Percentiles rank a stretch among this genome's conserved stretches.
Conservation (phyloP, 371 early-diverging fungal species). For the Actinomortierella ambigua region DNA sequence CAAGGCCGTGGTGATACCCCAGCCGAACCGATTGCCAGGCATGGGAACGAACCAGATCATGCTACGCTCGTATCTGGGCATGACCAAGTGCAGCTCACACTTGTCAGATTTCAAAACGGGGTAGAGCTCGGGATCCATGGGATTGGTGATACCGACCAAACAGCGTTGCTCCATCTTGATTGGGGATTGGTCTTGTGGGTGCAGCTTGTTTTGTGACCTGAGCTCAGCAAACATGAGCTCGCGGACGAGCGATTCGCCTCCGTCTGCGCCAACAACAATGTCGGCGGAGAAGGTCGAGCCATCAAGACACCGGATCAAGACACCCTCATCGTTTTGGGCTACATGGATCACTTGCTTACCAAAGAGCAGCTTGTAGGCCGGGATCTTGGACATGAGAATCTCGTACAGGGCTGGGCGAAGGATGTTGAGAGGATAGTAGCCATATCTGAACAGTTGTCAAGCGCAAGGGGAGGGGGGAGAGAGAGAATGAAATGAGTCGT, state of each 20-base stretch:
- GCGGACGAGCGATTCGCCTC: constrained; percentile 24
- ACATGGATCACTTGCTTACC: constrained; percentile 19
- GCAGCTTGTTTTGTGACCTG: constrained; percentile 12
- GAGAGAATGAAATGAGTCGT: too few relatives aligned
- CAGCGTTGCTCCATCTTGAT: constrained; percentile 26
- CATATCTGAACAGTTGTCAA: constrained; percentile 15
- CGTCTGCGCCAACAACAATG: constrained; percentile 36
- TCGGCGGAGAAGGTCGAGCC: constrained; percentile 23
- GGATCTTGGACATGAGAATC: constrained; percentile 30
- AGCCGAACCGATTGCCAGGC: constrained; percentile 28
- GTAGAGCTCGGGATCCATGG: constrained; percentile 14
- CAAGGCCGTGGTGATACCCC: constrained; percentile 28
- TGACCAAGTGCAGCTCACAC: constrained; percentile 25
- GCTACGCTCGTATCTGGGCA: constrained; percentile 26
- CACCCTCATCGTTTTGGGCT: constrained; percentile 21
- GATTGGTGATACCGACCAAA: constrained; percentile 22
- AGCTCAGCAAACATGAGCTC: constrained; percentile 19
- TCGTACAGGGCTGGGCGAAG: constrained; percentile 32
- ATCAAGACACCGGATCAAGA: constrained; percentile 32
- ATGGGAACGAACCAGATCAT: constrained; percentile 38
- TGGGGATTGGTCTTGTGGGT: constrained; percentile 19
- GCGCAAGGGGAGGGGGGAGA: too few relatives aligned
- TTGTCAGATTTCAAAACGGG: constrained; percentile 15
- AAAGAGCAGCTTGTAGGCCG: constrained; percentile 40
- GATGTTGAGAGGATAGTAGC: constrained; percentile 28